Evolutionary conservation across 345 rosid genomes (phyloP), one percentile per base, ranked within the genome.

Genomic region (Acer negundo): DNA sequence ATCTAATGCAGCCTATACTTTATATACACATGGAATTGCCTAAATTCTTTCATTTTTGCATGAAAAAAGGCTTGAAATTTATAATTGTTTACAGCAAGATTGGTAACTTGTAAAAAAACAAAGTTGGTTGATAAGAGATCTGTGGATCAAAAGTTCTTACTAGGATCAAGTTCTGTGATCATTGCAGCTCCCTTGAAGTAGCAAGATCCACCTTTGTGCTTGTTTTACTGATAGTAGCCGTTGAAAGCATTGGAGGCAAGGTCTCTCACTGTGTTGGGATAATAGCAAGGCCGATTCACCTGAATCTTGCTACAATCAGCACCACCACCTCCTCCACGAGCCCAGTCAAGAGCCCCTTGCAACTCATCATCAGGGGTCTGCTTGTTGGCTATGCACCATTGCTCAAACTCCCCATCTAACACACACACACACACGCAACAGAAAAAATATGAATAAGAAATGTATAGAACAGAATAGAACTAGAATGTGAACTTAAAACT

Each of bases 241-340:
- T 95, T 92, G 87, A 90, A 93, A 64, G 94, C 97, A 82, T 78
- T 92, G 9, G 98, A 91, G 62, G 90, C 92, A 76, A 92, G 99
- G 76, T 81, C 89, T 62, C 63, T 90, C 13, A 86, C 69, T 4
- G 99, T 90, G 84, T 92, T 84, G 6, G 97, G 97, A 35, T 82
- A 79, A 82, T 83, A 93, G 80, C 99, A 95, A 80, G 90, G 82
- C 75, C 85, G 89, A 73, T 85, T 81, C 62, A 10, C 61, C 72
- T 88, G 94, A 74, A 93, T 87, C 86, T 78, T 74, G 8, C 88
- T 82, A 59, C 96, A 92, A 77, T 90, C 85, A 10, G 92, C 93
- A 62, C 92, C 93, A 2, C 94, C 93, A 2, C 94, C 92, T 65
- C 58, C 65, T 44, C 85, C 88, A 35, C 97, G 90, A 67, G 94